These are phyloP conservation scores for Dactylellina drechsleri DNA, from an alignment of 2,329 filamentous ascomycete genomes.

Conservation along the genomic window DNA sequence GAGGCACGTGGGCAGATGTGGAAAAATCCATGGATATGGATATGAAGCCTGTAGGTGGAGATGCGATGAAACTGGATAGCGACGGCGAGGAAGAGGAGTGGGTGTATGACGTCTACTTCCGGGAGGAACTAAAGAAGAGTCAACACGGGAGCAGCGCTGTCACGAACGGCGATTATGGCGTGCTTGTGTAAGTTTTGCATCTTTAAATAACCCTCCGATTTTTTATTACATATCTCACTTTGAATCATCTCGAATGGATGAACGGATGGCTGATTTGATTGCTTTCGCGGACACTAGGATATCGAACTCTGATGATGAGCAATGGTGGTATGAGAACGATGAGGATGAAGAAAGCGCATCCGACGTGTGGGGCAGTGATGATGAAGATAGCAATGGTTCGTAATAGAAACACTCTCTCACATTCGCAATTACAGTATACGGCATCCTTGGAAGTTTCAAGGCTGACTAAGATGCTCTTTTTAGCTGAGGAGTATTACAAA, in stretches of 20 bases:
- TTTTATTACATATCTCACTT: not conserved
- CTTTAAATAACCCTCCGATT: not conserved
- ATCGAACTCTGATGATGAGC: conserved; percentile 57
- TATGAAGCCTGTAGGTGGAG: conserved; percentile 21
- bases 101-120: conserved; percentile 59
- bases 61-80: conserved; percentile 51
- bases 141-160: conserved; percentile 39
- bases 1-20: conserved; percentile 57
- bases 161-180: conserved; percentile 53
- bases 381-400: conserved; percentile 58
- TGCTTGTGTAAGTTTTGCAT: conserved; percentile 42
- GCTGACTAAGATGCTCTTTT: conserved; percentile 21
- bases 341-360: conserved; percentile 57
- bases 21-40: conserved; percentile 51
- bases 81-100: conserved; percentile 56
- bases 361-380: conserved; percentile 57
- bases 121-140: conserved; percentile 56
- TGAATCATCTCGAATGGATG: too few species aligned
- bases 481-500: conserved; percentile 58
- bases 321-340: conserved; percentile 59
- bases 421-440: not conserved
- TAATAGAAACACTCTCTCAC: not conserved
- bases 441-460: conserved; percentile 9
- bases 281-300: conserved; percentile 22
- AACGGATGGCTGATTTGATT: not conserved